A percentile compares a stretch with the other conserved stretches of the same genome.
Conservation (phyloP, 768 basidiomycete species). For the Calocybe gangraenosa region DNA sequence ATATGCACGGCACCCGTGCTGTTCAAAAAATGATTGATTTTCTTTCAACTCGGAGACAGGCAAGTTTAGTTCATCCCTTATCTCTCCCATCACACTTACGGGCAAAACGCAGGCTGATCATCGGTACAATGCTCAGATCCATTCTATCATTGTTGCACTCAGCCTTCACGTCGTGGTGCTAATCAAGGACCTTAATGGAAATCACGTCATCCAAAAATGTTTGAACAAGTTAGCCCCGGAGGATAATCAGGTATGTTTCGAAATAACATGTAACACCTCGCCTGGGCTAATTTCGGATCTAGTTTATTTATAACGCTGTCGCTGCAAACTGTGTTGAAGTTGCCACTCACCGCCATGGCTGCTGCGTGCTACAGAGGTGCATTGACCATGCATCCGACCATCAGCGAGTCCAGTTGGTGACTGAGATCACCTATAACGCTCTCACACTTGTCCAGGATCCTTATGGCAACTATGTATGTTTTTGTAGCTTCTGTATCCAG, state of each 20-base stretch:
- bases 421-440: constrained; percentile 98
- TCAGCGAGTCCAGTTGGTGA: constrained; percentile 93
- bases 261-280: neutral
- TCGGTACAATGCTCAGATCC: constrained; percentile 87
- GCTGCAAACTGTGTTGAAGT: constrained; percentile 99
- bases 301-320: constrained; percentile 99
- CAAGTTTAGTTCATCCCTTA: constrained; percentile 37
- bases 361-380: constrained; percentile 96
- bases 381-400: constrained; percentile 97
- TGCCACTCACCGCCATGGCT: constrained; percentile 95
- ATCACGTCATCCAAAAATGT: constrained; percentile 99
- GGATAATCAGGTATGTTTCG: constrained; percentile 80
- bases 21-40: constrained; percentile 99
- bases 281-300: neutral
- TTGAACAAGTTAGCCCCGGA: constrained; percentile 97
- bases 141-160: constrained; percentile 93
- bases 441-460: constrained; percentile 98
- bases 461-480: constrained; percentile 82
- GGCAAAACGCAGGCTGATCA: constrained; percentile 64
- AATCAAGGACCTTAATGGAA: constrained; percentile 98
- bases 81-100: constrained; percentile 49
- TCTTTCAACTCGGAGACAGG: constrained; percentile 91
- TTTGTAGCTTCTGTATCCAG: neutral
- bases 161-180: constrained; percentile 97
- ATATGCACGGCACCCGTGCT: constrained; percentile 99